Conservation (phyloP, 331 rosid genomes). For the Arachis monticola region DNA sequence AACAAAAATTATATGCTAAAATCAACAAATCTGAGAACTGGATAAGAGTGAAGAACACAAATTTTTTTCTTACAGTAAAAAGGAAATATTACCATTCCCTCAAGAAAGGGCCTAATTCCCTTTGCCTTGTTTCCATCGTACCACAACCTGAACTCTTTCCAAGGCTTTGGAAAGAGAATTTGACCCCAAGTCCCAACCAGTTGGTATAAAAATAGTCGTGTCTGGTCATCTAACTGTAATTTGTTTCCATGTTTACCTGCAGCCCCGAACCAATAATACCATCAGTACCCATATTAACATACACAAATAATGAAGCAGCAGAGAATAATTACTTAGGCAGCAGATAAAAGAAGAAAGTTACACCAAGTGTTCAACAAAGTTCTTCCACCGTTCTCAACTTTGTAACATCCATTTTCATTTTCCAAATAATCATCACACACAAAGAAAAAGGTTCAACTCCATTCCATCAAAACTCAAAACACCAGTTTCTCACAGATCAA, state of each 20-base stretch:
- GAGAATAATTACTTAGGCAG: slow-evolving; percentile 2
- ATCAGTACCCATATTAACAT: slow-evolving; percentile 7
- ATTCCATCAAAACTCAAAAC: not conserved
- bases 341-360: not conserved
- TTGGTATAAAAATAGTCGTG: slow-evolving; percentile 77
- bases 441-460: not conserved
- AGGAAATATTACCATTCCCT: slow-evolving; percentile 73
- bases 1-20: slow-evolving; percentile 11
- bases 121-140: slow-evolving; percentile 79
- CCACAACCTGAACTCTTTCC: slow-evolving; percentile 99
- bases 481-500: slow-evolving; percentile 1
- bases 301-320: not conserved
- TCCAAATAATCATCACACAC: slow-evolving; percentile 18
- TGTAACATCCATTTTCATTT: slow-evolving; percentile 19
- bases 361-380: slow-evolving; percentile 5
- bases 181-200: slow-evolving; percentile 99
- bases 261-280: slow-evolving; percentile 32
- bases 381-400: not conserved
- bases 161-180: slow-evolving; percentile 93
- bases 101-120: slow-evolving; percentile 73
- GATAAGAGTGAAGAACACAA: not conserved
- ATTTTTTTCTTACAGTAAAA: not conserved
- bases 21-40: slow-evolving; percentile 16
- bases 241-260: slow-evolving; percentile 93
- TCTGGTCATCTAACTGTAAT: slow-evolving; percentile 59